Conservation (phyloP, 2,329 filamentous ascomycete species). For the Talaromyces pinophilus region DNA sequence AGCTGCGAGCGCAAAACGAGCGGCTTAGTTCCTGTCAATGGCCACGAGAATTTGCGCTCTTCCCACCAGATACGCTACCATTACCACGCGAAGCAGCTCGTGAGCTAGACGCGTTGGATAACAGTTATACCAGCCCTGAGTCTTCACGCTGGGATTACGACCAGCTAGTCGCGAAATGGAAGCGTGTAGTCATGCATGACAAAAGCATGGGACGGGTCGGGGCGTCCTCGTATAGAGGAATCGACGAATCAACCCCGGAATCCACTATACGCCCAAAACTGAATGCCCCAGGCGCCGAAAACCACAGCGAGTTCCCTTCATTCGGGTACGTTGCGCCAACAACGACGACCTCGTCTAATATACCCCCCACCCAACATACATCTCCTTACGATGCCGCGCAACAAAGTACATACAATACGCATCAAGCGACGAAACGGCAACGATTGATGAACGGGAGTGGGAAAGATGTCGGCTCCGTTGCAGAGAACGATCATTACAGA, state of each 20-base stretch:
- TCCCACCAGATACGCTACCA: conserved; percentile 48
- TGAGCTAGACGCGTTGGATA: conserved; percentile 40
- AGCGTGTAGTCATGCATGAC: conserved; percentile 49
- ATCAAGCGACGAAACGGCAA: conserved; percentile 36
- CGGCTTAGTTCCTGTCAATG: conserved; percentile 50
- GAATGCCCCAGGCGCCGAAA: conserved; percentile 15
- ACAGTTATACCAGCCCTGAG: conserved; percentile 35
- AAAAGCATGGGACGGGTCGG: conserved; percentile 45
- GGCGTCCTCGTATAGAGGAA: conserved; percentile 26
- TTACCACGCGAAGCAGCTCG: conserved; percentile 42
- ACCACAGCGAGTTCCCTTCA: conserved; percentile 5
- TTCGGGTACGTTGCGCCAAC: conserved; percentile 10
- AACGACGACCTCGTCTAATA: conserved; percentile 3
- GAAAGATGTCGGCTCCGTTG: conserved; percentile 13
- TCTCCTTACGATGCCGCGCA: conserved; percentile 16
- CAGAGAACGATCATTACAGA: conserved; percentile 18
- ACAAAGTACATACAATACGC: conserved; percentile 16
- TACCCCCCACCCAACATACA: conserved; percentile 9
- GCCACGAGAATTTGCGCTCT: conserved; percentile 52
- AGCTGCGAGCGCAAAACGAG: conserved; percentile 51
- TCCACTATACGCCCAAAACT: conserved; percentile 8
- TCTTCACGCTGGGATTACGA: conserved; percentile 52
- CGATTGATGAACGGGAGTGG: conserved; percentile 39
- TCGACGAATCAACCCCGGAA: conserved; percentile 17
- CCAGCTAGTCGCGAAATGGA: conserved; percentile 51